These are phyloP conservation scores for Calonectria pteridis DNA, from an alignment of 2,329 filamentous ascomycete species.

Conservation along the genomic window DNA sequence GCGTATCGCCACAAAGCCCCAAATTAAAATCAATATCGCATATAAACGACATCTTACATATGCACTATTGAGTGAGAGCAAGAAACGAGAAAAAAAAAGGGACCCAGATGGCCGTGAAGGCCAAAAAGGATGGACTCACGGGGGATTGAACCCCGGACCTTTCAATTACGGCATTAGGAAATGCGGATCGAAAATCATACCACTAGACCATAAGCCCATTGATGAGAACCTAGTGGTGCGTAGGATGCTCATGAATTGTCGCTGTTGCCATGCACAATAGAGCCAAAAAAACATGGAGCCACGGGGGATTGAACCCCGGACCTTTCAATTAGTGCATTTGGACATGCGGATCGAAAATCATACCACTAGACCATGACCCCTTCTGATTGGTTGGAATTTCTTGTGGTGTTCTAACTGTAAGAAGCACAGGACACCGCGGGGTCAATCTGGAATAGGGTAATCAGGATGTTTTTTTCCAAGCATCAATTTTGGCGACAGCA, in stretches of 20 bases:
- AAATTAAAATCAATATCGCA: too few species aligned
- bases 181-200: conserved; percentile 13
- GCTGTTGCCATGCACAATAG: neutral
- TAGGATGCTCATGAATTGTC: neutral
- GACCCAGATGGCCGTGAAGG: too few species aligned
- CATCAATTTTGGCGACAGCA: neutral
- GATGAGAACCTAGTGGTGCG: too few species aligned
- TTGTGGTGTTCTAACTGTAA: neutral
- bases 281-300: neutral
- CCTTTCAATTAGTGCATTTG: conserved; percentile 5
- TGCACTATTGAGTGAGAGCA: too few species aligned
- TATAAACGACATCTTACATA: too few species aligned
- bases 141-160: conserved; percentile 11
- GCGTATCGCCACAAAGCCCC: too few species aligned
- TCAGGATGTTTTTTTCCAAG: neutral
- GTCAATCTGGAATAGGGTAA: neutral
- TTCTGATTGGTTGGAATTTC: conserved; percentile 2
- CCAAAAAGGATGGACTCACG: neutral
- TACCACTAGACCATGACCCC: conserved; percentile 11
- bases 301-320: conserved; percentile 11
- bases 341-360: conserved; percentile 9
- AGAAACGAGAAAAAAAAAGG: too few species aligned
- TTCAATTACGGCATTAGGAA: neutral
- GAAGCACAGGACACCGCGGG: neutral
- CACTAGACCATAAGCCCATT: conserved; percentile 6